Base-by-base conservation (phyloP, 1,284 basidiomycete genomes). In the Ganoderma lingzhi region DNA sequence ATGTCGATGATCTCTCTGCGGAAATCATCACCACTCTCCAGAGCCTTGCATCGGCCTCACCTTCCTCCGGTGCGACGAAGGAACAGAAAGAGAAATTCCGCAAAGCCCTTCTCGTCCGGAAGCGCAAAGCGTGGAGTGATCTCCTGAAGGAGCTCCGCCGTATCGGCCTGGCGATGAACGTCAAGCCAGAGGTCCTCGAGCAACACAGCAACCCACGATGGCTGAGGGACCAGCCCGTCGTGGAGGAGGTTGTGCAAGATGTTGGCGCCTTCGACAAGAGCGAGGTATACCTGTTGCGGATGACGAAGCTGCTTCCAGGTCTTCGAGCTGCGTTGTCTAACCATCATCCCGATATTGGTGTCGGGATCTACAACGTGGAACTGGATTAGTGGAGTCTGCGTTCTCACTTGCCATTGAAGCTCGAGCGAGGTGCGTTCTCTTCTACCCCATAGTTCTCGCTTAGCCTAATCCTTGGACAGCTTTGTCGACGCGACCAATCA, bases 101-200 rank as follows among this genome's bases (percentile, higher is more conserved):
- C 73, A 98, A 97, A 79, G 88, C 92, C 45, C 81, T 93, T 5
- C 80, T 97, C 62, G 89, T 92, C 9, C 89, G 95, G 41, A 99
- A 99, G 82, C 87, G 94, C 70, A 96, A 96, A 78, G 97, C 96
- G 0, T 97, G 93, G 89, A 90, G 93, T 37, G 96, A 99, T 78
- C 84, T 99, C 28, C 84, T 98, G 71, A 97, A 96, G 81, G 95
- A 97, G 77, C 84, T 99, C 48, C 95, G 95, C 76, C 87, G 88
- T 1, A 84, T 90, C 39, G 98, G 98, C 6, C 86, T 99, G 68
- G 86, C 94, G 0, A 81, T 85, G 32, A 92, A 89, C 68, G 83
- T 95, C 35, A 92, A 91, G 73, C 88, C 95, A 1, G 93, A 96
- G 51, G 79, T 93, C 60, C 84, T 95, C 6, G 82, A 83, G 12